Conservation (phyloP, 1,284 basidiomycete species). For the Ustilago cynodontis region DNA sequence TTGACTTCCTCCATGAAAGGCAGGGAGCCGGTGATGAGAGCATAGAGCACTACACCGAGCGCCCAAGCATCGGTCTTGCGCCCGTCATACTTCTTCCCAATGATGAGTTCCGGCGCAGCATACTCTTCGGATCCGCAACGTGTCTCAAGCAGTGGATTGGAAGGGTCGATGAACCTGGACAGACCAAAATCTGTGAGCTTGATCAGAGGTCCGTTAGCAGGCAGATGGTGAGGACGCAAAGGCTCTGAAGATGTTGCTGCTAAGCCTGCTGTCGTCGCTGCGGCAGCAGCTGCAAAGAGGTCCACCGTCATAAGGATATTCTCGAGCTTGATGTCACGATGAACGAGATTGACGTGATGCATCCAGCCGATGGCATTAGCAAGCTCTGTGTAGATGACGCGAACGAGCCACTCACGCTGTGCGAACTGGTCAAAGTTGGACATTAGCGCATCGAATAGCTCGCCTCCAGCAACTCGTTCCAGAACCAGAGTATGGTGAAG, state of each 20-base stretch:
- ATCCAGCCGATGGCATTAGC: conserved; percentile 87
- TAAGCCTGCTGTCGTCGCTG: not conserved
- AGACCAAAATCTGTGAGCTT: conserved; percentile 93
- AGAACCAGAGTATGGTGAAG: conserved; percentile 84
- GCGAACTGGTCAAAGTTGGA: conserved; percentile 75
- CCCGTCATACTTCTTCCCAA: conserved; percentile 82
- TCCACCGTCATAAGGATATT: conserved; percentile 71
- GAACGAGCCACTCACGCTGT: conserved; percentile 75
- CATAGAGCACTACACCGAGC: conserved; percentile 84
- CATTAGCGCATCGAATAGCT: conserved; percentile 81
- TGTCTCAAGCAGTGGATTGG: conserved; percentile 80
- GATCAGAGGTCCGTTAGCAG: conserved; percentile 76
- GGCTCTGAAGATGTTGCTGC: conserved; percentile 8
- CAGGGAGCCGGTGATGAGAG: conserved; percentile 76
- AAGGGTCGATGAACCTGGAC: conserved; percentile 83
- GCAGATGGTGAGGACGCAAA: conserved; percentile 62
- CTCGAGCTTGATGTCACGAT: conserved; percentile 93
- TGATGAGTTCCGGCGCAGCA: conserved; percentile 89
- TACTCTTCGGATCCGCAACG: conserved; percentile 92
- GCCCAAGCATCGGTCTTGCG: conserved; percentile 91
- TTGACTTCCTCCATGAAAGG: conserved; percentile 70
- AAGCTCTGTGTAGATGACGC: conserved; percentile 83
- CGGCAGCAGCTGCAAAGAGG: conserved; percentile 35
- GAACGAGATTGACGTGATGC: conserved; percentile 86
- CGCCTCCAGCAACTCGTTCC: conserved; percentile 83